Evolutionary conservation across 306 rosid genomes (phyloP).

Genomic region (Prunus padus): DNA sequence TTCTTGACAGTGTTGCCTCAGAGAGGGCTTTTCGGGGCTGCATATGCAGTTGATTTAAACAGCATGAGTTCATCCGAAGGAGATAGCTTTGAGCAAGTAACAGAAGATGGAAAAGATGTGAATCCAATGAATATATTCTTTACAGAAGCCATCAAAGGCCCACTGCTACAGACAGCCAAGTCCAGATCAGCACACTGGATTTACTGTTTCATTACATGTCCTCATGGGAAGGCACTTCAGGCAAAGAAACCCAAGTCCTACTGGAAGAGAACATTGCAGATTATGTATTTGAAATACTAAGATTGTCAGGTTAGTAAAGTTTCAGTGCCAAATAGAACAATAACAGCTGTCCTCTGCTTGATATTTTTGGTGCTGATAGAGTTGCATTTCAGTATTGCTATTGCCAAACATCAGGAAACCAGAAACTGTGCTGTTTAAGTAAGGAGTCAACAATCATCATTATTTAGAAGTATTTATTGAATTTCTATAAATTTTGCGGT

Average conservation of each 20-base stretch:
- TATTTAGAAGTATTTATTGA: not conserved
- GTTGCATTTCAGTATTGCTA: not conserved
- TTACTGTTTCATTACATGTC: constrained; percentile 68
- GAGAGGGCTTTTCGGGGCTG: constrained; percentile 57
- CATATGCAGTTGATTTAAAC: constrained; percentile 39
- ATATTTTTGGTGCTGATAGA: not conserved
- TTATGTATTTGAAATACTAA: constrained; percentile 82
- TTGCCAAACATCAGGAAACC: not conserved
- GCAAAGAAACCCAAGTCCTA: constrained; percentile 58
- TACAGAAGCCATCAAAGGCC: constrained; percentile 92
- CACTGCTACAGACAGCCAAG: constrained; percentile 75
- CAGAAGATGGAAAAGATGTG: constrained; percentile 40
- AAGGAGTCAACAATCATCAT: not conserved
- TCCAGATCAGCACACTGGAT: constrained; percentile 71
- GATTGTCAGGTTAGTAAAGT: constrained; percentile 77
- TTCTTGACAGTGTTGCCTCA: constrained; percentile 72
- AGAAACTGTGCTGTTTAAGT: not conserved
- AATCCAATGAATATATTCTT: constrained; percentile 55
- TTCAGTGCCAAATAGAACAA: constrained; percentile 8
- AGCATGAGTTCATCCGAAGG: constrained; percentile 37
- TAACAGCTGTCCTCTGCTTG: not conserved
- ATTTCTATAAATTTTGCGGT: constrained; percentile 12
- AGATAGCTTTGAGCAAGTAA: constrained; percentile 33
- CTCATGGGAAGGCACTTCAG: constrained; percentile 44
- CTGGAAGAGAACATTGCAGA: constrained; percentile 90